Conservation (phyloP, 2,329 filamentous ascomycete species). For the Drechslerella dactyloides region DNA sequence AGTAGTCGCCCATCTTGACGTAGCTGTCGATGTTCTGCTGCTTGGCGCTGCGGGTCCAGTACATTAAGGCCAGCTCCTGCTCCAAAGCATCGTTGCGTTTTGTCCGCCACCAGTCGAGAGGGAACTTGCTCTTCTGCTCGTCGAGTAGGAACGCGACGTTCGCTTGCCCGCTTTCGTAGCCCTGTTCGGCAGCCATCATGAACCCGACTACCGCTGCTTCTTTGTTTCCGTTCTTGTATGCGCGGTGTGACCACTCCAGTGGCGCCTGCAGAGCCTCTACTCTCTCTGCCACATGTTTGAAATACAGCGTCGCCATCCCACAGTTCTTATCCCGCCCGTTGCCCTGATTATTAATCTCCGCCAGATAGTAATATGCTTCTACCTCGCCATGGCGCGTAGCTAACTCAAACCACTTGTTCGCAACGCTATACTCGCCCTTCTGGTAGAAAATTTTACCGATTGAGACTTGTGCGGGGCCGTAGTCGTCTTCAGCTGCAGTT, state of each 20-base stretch:
- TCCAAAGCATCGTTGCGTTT: constrained; percentile 58
- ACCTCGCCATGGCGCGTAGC: constrained; percentile 82
- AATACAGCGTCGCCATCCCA: constrained; percentile 76
- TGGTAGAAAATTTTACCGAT: constrained; percentile 85
- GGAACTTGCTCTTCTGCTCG: constrained; percentile 69
- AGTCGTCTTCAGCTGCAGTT: constrained; percentile 80
- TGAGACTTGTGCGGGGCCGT: constrained; percentile 78
- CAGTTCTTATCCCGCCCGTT: constrained; percentile 82
- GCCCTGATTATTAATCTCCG: constrained; percentile 81
- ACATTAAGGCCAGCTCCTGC: constrained; percentile 75
- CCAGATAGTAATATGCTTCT: constrained; percentile 89
- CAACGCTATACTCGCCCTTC: constrained; percentile 70
- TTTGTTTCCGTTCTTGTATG: constrained; percentile 77
- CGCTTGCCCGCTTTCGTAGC: constrained; percentile 85
- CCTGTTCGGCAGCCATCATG: constrained; percentile 88
- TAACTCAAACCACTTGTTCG: constrained; percentile 84
- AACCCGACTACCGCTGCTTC: constrained; percentile 81
- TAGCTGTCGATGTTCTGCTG: constrained; percentile 92
- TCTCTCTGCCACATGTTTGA: constrained; percentile 78
- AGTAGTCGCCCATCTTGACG: constrained; percentile 99
- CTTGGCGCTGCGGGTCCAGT: constrained; percentile 93
- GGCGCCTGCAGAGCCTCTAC: constrained; percentile 76
- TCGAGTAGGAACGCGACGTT: constrained; percentile 90
- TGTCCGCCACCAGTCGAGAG: constrained; percentile 60
- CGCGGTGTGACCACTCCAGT: constrained; percentile 81